phyloP scores from a whole-genome alignment of 257 asterid species.

The Solanum paucissectum region DNA sequence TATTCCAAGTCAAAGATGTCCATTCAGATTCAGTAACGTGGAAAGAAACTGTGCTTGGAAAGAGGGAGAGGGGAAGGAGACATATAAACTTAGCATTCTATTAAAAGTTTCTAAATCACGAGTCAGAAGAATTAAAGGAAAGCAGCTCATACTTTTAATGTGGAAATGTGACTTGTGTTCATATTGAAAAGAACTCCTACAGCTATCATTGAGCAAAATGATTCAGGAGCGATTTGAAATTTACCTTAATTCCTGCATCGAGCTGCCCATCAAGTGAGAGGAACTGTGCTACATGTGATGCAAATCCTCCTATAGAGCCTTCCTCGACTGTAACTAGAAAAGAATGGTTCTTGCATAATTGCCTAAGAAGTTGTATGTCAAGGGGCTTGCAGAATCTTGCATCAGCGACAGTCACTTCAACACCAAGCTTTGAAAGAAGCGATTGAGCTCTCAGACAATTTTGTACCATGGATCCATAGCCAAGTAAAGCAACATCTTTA shows the following conservation, averaged over 20 bases:
- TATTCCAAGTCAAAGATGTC: background rate
- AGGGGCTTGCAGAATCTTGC: conserved; percentile 96
- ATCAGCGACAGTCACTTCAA: conserved; percentile 77
- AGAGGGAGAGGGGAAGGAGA: background rate
- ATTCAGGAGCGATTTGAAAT: background rate
- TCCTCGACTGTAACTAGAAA: conserved; percentile 75
- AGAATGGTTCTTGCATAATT: conserved; percentile 48
- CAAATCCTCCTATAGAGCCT: conserved; percentile 82
- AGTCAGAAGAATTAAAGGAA: background rate
- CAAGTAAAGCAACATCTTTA: conserved; percentile 63
- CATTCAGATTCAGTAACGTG: background rate
- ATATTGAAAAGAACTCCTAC: background rate
- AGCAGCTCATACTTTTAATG: background rate
- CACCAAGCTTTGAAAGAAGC: conserved; percentile 55
- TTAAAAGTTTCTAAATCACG: background rate
- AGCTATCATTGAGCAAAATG: background rate
- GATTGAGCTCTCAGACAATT: conserved; percentile 77
- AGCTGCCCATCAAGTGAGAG: conserved; percentile 71
- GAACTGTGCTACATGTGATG: conserved; percentile 80
- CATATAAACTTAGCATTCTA: background rate
- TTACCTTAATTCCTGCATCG: conserved; percentile 75
- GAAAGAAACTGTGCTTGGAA: background rate
- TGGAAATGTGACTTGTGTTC: background rate
- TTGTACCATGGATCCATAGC: conserved; percentile 82
- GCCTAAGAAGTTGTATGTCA: conserved; percentile 50